Percentiles rank a stretch among this genome's conserved stretches.
Conservation (phyloP, 441 rosid genomes). For the Populus hybrid region DNA sequence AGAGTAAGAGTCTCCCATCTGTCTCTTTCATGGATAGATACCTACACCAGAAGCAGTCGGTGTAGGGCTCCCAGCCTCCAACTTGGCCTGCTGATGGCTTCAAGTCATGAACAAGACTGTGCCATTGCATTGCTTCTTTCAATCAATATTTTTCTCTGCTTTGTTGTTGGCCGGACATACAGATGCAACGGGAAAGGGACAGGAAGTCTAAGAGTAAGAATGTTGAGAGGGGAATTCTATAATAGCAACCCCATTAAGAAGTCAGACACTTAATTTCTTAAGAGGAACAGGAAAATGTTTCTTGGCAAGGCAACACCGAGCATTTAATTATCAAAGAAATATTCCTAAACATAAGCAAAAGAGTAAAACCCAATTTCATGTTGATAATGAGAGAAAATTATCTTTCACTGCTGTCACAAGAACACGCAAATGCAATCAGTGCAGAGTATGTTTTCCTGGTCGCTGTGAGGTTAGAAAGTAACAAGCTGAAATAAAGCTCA, state of each 20-base stretch:
- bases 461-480: not conserved
- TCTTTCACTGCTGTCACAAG: not conserved
- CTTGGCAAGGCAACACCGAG: not conserved
- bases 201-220: not conserved
- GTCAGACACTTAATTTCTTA: not conserved
- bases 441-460: not conserved
- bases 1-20: not conserved
- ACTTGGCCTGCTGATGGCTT: conserved; percentile 11
- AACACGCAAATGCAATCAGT: not conserved
- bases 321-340: not conserved
- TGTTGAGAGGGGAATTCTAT: not conserved
- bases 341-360: not conserved
- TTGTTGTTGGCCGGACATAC: not conserved
- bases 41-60: not conserved
- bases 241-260: no score
- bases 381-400: not conserved
- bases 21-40: conserved; percentile 9
- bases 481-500: not conserved
- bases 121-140: not conserved
- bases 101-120: not conserved
- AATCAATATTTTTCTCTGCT: not conserved
- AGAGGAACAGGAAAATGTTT: not conserved
- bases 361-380: not conserved
- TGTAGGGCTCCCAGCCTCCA: not conserved
- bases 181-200: not conserved